phyloP scores from a whole-genome alignment of 1,284 basidiomycete species.

The Puccinia brachypodii region DNA sequence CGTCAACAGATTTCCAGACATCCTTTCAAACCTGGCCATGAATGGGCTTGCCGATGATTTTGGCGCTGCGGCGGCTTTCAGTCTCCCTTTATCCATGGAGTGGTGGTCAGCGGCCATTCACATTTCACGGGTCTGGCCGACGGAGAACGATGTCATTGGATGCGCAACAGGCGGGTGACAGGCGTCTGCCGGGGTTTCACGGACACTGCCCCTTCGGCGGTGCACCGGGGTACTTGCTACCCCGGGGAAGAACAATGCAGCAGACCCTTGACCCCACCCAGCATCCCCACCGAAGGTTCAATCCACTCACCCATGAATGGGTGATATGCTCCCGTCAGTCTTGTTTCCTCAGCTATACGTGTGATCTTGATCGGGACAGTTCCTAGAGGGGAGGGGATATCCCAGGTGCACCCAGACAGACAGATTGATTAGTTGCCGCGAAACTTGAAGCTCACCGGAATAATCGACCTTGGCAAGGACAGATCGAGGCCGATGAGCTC shows the following conservation, averaged over 20 bases:
- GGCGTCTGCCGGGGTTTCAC: not conserved
- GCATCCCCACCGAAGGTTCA: conserved; percentile 50
- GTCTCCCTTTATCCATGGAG: too few species aligned
- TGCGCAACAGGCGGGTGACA: conserved; percentile 9
- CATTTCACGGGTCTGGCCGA: too few species aligned
- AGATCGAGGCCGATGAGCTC: conserved; percentile 68
- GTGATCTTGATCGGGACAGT: not conserved
- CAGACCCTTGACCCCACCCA: conserved; percentile 24
- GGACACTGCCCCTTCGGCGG: not conserved
- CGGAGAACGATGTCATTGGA: not conserved
- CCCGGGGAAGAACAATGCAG: not conserved
- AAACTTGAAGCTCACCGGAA: conserved; percentile 58
- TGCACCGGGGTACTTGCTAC: too few species aligned
- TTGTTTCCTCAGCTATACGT: not conserved
- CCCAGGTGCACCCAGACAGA: not conserved
- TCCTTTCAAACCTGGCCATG: not conserved
- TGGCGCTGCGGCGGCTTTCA: too few species aligned
- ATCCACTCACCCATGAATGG: conserved; percentile 61
- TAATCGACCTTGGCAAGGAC: conserved; percentile 80
- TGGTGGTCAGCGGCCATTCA: too few species aligned
- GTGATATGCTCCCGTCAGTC: conserved; percentile 62
- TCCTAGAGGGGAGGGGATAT: not conserved
- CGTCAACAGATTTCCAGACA: not conserved
- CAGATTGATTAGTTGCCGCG: not conserved
- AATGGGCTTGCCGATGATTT: not conserved